Evolutionary conservation across 164 flowering plant species (phyloP).

Genomic region (Sextonia rubra): DNA sequence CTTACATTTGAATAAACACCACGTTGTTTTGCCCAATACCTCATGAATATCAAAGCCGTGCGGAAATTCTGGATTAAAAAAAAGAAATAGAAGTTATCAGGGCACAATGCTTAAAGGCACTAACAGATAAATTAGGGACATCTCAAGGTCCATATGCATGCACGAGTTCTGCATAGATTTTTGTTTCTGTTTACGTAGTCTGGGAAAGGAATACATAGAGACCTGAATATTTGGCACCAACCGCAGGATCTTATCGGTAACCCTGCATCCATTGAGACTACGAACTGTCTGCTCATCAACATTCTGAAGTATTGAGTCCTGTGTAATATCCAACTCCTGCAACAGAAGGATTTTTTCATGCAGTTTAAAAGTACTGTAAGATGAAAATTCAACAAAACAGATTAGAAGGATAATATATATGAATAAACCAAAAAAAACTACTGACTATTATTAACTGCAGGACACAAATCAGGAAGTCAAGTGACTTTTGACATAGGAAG

Average conservation of each 20-base stretch:
- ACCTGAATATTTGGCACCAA: slow-evolving; percentile 94
- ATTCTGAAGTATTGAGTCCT: slow-evolving; percentile 72
- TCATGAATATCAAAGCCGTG: slow-evolving; percentile 80
- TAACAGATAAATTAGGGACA: neutral
- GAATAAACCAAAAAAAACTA: too few relatives aligned
- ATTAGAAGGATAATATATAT: too few relatives aligned
- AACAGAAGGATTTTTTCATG: slow-evolving; percentile 6
- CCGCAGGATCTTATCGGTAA: slow-evolving; percentile 76
- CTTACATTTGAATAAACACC: slow-evolving; percentile 93
- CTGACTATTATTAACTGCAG: too few relatives aligned
- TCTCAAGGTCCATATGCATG: too few relatives aligned
- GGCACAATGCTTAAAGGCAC: neutral
- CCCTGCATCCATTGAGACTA: slow-evolving; percentile 94
- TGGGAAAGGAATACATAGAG: neutral
- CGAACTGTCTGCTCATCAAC: slow-evolving; percentile 88
- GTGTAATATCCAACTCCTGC: slow-evolving; percentile 84
- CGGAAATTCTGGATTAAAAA: slow-evolving; percentile 58
- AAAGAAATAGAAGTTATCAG: slow-evolving; percentile 8
- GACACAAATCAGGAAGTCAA: too few relatives aligned
- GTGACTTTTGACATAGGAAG: too few relatives aligned
- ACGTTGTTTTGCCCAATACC: slow-evolving; percentile 89
- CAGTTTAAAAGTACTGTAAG: neutral
- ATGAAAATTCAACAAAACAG: too few relatives aligned
- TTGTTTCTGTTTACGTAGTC: neutral
- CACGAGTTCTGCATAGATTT: too few relatives aligned